Conservation (phyloP, 1,284 basidiomycete genomes). For the Erythrobasidium hasegawianum region DNA sequence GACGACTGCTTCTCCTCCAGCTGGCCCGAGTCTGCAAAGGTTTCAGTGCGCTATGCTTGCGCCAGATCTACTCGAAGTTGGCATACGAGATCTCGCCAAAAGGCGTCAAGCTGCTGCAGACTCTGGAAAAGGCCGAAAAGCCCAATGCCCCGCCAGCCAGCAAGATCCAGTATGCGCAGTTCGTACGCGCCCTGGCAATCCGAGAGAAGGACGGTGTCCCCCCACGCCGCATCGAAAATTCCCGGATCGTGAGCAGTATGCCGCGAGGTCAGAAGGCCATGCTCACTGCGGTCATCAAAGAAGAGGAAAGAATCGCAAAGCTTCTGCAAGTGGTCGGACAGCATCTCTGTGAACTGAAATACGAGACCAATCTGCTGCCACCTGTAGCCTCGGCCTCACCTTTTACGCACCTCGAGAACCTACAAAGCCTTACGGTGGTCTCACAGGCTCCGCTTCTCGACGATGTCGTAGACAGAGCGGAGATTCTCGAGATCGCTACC, state of each 20-base stretch:
- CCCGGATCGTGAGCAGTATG: background rate
- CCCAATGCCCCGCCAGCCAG: conserved; percentile 8
- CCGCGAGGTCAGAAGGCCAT: conserved; percentile 13
- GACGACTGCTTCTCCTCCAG: conserved; percentile 17
- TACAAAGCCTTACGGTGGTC: conserved; percentile 20
- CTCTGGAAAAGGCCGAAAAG: too few relatives aligned
- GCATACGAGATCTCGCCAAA: conserved; percentile 32
- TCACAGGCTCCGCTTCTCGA: conserved; percentile 16
- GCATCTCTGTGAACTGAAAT: conserved; percentile 19
- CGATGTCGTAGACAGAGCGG: conserved; percentile 15
- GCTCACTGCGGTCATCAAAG: background rate
- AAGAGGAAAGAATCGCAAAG: conserved; percentile 13
- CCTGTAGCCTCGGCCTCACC: conserved; percentile 5
- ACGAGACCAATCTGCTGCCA: conserved; percentile 26
- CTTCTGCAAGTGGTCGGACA: conserved; percentile 12
- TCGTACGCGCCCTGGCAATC: conserved; percentile 25
- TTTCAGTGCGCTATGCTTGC: conserved; percentile 13
- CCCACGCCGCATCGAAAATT: conserved; percentile 16
- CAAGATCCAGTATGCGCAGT: conserved; percentile 8
- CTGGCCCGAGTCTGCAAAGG: conserved; percentile 14
- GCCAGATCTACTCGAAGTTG: conserved; percentile 27
- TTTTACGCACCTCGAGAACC: conserved; percentile 1
- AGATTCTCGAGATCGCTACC: conserved; percentile 5
- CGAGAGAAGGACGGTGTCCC: conserved; percentile 20
- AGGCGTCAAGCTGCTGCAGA: too few relatives aligned